These are phyloP conservation scores for Westerdykella ornata DNA, from an alignment of 2,329 filamentous ascomycete genomes.

Conservation along the genomic window DNA sequence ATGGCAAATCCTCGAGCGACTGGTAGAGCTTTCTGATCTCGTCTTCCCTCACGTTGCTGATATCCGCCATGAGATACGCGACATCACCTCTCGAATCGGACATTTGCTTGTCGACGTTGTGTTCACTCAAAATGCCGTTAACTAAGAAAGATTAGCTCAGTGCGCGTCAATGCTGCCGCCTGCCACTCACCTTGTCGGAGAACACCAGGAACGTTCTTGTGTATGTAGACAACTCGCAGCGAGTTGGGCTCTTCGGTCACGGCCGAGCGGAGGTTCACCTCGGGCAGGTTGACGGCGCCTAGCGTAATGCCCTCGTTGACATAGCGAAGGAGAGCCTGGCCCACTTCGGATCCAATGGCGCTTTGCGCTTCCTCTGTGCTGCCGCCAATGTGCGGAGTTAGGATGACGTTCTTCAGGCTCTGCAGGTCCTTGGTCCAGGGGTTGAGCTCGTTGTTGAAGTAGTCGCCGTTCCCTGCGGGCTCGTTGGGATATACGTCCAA, in stretches of 20 bases:
- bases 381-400: constrained; percentile 94
- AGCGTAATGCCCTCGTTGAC: constrained; percentile 92
- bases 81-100: constrained; percentile 90
- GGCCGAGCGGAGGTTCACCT: constrained; percentile 81
- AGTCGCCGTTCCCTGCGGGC: constrained; percentile 87
- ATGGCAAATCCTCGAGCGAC: constrained; percentile 70
- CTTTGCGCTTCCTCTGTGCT: constrained; percentile 97
- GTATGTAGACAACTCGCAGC: constrained; percentile 91
- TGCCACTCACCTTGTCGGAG: constrained; percentile 61
- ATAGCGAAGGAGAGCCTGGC: constrained; percentile 80
- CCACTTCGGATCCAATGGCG: constrained; percentile 91
- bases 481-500: constrained; percentile 94
- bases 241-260: constrained; percentile 85
- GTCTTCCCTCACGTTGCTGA: constrained; percentile 72
- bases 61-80: constrained; percentile 96
- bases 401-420: constrained; percentile 80
- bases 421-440: constrained; percentile 79
- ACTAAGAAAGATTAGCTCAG: constrained; percentile 46
- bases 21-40: constrained; percentile 85
- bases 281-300: constrained; percentile 94
- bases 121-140: constrained; percentile 86
- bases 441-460: constrained; percentile 82
- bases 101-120: constrained; percentile 99
- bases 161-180: too few relatives aligned
- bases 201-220: constrained; percentile 93